phyloP scores from a whole-genome alignment of 148 eudicot species.

The Rhododendron mucronatum region DNA sequence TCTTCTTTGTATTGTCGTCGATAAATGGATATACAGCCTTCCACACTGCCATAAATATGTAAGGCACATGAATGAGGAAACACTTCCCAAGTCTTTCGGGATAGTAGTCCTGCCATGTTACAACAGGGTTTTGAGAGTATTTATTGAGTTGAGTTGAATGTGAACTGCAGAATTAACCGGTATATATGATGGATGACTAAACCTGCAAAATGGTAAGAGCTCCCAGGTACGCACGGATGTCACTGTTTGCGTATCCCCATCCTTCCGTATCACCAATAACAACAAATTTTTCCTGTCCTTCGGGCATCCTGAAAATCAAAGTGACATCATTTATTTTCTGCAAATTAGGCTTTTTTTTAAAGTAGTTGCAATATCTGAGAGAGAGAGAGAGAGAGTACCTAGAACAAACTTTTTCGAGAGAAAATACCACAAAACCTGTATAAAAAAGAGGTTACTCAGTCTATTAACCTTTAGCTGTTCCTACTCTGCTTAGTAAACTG shows the following conservation, averaged over 20 bases:
- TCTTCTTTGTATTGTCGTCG: slow-evolving; percentile 67
- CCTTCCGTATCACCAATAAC: slow-evolving; percentile 61
- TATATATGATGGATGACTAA: neutral
- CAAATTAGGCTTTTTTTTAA: neutral
- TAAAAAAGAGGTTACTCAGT: slow-evolving; percentile 1
- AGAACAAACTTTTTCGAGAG: slow-evolving; percentile 58
- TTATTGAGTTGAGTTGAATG: neutral
- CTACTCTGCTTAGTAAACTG: neutral
- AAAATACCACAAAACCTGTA: slow-evolving; percentile 67
- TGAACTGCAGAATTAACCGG: neutral
- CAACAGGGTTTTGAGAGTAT: neutral
- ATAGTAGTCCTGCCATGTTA: slow-evolving; percentile 61
- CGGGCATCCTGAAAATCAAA: slow-evolving; percentile 43
- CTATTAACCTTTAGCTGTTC: neutral
- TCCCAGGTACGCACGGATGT: slow-evolving; percentile 59
- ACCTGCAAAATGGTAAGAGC: slow-evolving; percentile 81
- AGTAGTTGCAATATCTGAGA: neutral
- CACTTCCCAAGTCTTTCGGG: slow-evolving; percentile 89
- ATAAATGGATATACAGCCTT: slow-evolving; percentile 74
- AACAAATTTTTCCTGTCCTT: slow-evolving; percentile 71
- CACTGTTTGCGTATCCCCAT: slow-evolving; percentile 75
- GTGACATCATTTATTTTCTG: neutral
- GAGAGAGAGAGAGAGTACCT: slow-evolving; percentile 32
- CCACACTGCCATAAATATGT: slow-evolving; percentile 67
- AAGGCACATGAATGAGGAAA: slow-evolving; percentile 59